phyloP scores from a whole-genome alignment of 73 alveolate species.

The Tetrahymena malaccensis region DNA sequence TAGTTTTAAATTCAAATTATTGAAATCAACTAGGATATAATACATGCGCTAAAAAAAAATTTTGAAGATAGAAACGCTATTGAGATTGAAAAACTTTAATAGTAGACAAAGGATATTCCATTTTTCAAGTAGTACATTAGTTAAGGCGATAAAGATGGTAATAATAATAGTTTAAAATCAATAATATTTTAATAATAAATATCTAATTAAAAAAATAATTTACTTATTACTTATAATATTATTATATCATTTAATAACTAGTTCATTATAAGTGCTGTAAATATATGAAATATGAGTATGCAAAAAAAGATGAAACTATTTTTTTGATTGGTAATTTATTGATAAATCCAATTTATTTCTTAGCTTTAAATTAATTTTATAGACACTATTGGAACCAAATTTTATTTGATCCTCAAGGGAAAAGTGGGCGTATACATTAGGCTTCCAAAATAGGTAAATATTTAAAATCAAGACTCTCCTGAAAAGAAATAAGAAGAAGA shows the following conservation, averaged over 20 bases:
- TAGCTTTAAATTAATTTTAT: not conserved
- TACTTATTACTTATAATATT: not conserved
- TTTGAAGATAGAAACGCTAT: not conserved
- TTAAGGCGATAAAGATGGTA: not conserved
- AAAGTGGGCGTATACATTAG: slow-evolving; percentile 22
- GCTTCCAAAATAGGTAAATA: not conserved
- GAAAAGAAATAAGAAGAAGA: not conserved
- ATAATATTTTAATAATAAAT: not conserved
- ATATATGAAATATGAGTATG: not conserved
- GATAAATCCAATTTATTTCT: not conserved
- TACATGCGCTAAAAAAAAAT: not conserved
- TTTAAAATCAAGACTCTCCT: not conserved
- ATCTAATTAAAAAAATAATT: not conserved
- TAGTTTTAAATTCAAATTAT: not conserved
- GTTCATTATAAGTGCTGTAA: not conserved
- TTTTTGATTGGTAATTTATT: not conserved
- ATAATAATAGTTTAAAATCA: not conserved
- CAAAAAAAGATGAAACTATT: not conserved
- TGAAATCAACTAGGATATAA: not conserved
- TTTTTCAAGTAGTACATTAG: not conserved
- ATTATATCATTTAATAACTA: not conserved
- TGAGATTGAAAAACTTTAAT: not conserved
- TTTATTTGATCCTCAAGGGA: slow-evolving; percentile 31
- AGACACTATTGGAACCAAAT: slow-evolving; percentile 29
- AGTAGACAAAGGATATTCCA: not conserved